Percentiles rank a stretch among this genome's conserved stretches.
phyloP scores from a whole-genome alignment of 192 early-diverging fungal genomes.

The Phlyctochytrium planicorne region DNA sequence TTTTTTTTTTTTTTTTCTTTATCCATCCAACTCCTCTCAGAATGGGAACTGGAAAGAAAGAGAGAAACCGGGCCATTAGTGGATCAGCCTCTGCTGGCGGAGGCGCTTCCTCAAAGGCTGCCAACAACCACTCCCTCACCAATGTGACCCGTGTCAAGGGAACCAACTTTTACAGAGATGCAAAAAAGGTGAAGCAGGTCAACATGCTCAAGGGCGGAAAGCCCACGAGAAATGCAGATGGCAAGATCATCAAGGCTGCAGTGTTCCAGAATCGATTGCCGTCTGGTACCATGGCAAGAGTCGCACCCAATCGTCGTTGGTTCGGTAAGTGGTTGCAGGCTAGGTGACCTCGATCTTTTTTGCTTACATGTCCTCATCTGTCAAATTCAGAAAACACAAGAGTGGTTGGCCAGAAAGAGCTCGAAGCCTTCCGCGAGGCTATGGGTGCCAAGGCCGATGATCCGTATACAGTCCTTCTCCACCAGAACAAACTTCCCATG shows the following conservation, averaged over 20 bases:
- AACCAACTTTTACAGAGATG: slow-evolving; percentile 99
- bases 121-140: slow-evolving; percentile 24
- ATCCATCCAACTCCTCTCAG: neutral
- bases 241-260: slow-evolving; percentile 90
- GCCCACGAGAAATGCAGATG: slow-evolving; percentile 78
- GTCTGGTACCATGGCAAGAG: slow-evolving; percentile 72
- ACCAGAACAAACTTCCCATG: slow-evolving; percentile 95
- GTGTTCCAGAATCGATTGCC: slow-evolving; percentile 75
- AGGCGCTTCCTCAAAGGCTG: slow-evolving; percentile 7
- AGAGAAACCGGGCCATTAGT: slow-evolving; percentile 30
- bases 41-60: slow-evolving; percentile 49
- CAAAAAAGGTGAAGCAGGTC: slow-evolving; percentile 85
- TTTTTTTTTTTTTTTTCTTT: slow-evolving; percentile 35
- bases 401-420: slow-evolving; percentile 91
- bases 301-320: slow-evolving; percentile 95
- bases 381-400: slow-evolving; percentile 78
- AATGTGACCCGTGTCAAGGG: slow-evolving; percentile 77
- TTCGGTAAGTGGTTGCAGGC: slow-evolving; percentile 66
- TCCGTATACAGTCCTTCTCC: slow-evolving; percentile 91
- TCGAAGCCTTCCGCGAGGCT: slow-evolving; percentile 89
- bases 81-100: slow-evolving; percentile 10
- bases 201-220: slow-evolving; percentile 93
- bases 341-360: neutral
- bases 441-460: slow-evolving; percentile 84
- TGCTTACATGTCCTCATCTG: neutral